Evolutionary conservation across 495 filamentous ascomycete genomes (phyloP).

Genomic region (Podospora pseudocomata): DNA sequence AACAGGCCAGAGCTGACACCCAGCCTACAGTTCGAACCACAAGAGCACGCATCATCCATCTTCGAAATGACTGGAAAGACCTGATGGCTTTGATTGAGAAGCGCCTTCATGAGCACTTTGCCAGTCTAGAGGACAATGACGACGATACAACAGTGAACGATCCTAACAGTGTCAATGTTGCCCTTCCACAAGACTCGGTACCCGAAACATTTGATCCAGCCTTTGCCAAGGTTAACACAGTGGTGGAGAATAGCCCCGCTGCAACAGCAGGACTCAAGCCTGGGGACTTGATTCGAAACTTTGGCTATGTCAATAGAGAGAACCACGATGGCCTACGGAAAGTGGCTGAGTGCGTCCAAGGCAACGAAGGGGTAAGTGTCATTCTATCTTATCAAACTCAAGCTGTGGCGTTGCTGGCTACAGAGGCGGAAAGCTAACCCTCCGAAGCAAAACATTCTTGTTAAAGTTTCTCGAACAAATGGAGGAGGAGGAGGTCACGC

Average conservation of each 20-base stretch:
- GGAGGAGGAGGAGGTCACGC: constrained; percentile 35
- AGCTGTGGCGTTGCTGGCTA: background rate
- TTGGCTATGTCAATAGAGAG: constrained; percentile 73
- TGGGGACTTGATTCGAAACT: constrained; percentile 79
- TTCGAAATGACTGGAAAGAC: constrained; percentile 90
- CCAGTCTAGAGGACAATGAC: constrained; percentile 42
- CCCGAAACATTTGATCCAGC: constrained; percentile 56
- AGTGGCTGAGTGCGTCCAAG: constrained; percentile 77
- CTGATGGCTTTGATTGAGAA: constrained; percentile 79
- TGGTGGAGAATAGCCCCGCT: constrained; percentile 76
- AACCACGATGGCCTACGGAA: constrained; percentile 84
- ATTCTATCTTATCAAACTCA: background rate
- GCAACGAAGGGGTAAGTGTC: constrained; percentile 81
- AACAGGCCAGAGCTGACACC: constrained; percentile 18
- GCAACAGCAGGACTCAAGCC: constrained; percentile 73
- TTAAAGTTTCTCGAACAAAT: constrained; percentile 61
- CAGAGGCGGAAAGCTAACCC: constrained; percentile 15
- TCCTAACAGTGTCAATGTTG: background rate
- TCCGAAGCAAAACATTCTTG: constrained; percentile 59
- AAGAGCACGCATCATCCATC: constrained; percentile 78
- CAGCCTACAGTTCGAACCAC: constrained; percentile 75
- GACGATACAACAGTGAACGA: constrained; percentile 1
- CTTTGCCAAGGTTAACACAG: constrained; percentile 88
- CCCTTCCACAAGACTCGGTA: constrained; percentile 32
- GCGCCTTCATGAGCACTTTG: constrained; percentile 76